These are phyloP conservation scores for Cutaneotrichosporon cyanovorans DNA, from an alignment of 1,284 basidiomycete genomes.

Conservation along the genomic window DNA sequence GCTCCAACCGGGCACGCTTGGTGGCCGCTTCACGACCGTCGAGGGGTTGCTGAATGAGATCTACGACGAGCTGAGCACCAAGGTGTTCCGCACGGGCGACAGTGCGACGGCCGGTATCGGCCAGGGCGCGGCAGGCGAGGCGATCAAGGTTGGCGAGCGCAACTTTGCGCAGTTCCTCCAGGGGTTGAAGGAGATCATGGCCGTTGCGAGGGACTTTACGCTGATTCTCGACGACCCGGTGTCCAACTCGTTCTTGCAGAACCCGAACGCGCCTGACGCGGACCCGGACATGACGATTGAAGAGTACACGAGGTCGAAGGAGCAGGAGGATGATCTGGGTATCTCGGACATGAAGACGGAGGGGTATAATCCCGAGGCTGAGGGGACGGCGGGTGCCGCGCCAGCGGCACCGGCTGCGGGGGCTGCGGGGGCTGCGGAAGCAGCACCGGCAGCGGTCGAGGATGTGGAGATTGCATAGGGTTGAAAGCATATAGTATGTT, in stretches of 20 bases:
- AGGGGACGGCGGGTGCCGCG: no score
- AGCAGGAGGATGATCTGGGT: conserved; percentile 93
- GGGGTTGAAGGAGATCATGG: conserved; percentile 72
- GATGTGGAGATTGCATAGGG: no score
- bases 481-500: no score
- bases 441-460: no score
- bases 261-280: conserved; percentile 82
- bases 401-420: no score
- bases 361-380: conserved; percentile 55
- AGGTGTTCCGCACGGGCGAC: conserved; percentile 61
- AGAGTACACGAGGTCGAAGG: conserved; percentile 71
- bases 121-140: conserved; percentile 25
- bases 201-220: conserved; percentile 70
- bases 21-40: conserved; percentile 95
- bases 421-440: no score
- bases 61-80: conserved; percentile 88
- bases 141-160: conserved; percentile 49
- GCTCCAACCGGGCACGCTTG: conserved; percentile 86
- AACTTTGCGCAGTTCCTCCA: conserved; percentile 70
- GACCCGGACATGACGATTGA: conserved; percentile 85
- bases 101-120: conserved; percentile 34
- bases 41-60: conserved; percentile 93
- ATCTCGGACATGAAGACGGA: conserved; percentile 95
- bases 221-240: conserved; percentile 92
- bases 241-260: conserved; percentile 93